Evolutionary conservation across 73 alveolate species (phyloP).

Genomic region (Blepharisma japonicum): DNA sequence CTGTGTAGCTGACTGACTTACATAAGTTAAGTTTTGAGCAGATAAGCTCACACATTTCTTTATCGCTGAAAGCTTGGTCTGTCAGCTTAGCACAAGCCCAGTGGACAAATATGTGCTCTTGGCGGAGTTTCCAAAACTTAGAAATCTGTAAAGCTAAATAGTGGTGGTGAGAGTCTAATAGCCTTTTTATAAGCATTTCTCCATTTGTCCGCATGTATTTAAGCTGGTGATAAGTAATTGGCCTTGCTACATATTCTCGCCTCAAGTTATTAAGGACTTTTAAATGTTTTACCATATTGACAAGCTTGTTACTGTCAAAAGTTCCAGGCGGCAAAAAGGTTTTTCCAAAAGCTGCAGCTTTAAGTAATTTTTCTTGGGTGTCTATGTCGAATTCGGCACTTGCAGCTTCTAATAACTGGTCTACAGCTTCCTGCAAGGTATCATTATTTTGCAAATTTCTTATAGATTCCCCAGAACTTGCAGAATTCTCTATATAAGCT

Average conservation of each 20-base stretch:
- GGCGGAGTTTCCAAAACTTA: conserved; percentile 35
- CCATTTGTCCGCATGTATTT: conserved; percentile 23
- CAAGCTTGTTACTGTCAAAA: conserved; percentile 41
- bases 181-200: conserved; percentile 19
- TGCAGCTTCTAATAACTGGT: conserved; percentile 44
- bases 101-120: conserved; percentile 46
- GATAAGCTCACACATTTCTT: conserved; percentile 36
- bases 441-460: conserved; percentile 34
- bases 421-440: conserved; percentile 44
- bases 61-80: conserved; percentile 34
- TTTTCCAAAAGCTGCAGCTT: conserved; percentile 59
- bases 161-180: conserved; percentile 42
- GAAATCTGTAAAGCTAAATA: conserved; percentile 47
- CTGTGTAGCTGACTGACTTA: conserved; percentile 44
- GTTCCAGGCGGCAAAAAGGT: conserved; percentile 44
- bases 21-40: conserved; percentile 38
- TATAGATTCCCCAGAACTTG: conserved; percentile 46
- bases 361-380: conserved; percentile 40
- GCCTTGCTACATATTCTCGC: conserved; percentile 35
- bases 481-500: conserved; percentile 42
- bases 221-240: conserved; percentile 34
- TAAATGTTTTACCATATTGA: conserved; percentile 30
- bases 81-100: conserved; percentile 56
- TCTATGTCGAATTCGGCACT: conserved; percentile 36
- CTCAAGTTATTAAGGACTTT: conserved; percentile 44